These are phyloP conservation scores for Botrytis squamosa DNA, from an alignment of 2,329 filamentous ascomycete species.

Conservation along the genomic window DNA sequence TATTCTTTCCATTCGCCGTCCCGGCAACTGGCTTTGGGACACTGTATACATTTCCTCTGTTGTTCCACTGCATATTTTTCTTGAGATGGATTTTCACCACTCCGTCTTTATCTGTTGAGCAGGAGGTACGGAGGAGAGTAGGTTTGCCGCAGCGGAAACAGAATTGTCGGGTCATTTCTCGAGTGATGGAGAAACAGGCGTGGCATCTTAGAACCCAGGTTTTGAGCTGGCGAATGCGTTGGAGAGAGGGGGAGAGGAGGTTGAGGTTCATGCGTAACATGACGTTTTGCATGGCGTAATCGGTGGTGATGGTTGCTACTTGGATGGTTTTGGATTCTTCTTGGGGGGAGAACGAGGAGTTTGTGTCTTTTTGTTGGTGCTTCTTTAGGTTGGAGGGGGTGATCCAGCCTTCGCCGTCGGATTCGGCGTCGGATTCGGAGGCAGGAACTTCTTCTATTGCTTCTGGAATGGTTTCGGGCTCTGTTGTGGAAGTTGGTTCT, in stretches of 20 bases:
- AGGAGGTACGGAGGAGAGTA: conserved; percentile 80
- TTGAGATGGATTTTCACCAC: conserved; percentile 85
- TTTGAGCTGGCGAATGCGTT: conserved; percentile 80
- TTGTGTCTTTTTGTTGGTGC: conserved; percentile 67
- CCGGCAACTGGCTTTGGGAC: conserved; percentile 88
- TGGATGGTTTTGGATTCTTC: conserved; percentile 67
- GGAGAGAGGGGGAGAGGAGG: conserved; percentile 74
- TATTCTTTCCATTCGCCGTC: conserved; percentile 71
- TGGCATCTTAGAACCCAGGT: conserved; percentile 92
- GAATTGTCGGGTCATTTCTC: conserved; percentile 86
- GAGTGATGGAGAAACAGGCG: conserved; percentile 82
- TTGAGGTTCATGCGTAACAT: conserved; percentile 92
- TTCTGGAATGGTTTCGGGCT: neutral
- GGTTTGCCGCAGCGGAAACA: conserved; percentile 87
- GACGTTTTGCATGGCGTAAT: conserved; percentile 98
- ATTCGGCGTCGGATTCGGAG: conserved; percentile 43
- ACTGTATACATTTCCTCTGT: conserved; percentile 85
- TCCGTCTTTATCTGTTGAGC: conserved; percentile 77
- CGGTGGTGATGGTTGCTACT: conserved; percentile 88
- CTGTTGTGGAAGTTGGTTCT: neutral
- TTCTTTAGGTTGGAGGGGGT: conserved; percentile 89
- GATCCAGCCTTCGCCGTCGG: conserved; percentile 82
- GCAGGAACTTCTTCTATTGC: conserved; percentile 30
- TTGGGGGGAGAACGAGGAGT: conserved; percentile 48
- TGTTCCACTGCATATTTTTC: conserved; percentile 96